These are phyloP conservation scores for Vitis rotundifolia DNA, from an alignment of 164 flowering plant genomes.

Conservation along the genomic window DNA sequence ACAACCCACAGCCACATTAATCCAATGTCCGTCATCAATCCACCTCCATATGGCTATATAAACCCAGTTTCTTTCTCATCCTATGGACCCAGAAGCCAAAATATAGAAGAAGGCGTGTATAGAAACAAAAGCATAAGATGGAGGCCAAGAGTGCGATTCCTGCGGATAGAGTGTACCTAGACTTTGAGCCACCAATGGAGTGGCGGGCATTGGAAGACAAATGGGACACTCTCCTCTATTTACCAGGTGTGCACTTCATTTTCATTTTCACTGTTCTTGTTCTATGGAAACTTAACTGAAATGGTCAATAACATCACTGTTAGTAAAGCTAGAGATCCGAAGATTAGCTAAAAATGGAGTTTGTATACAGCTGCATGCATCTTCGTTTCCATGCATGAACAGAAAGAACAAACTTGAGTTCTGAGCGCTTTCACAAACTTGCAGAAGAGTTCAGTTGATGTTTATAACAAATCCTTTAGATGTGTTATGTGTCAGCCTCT, in stretches of 20 bases:
- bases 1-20: neutral
- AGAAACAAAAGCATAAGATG: neutral
- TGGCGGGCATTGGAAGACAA: conserved; percentile 15
- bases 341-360: no score
- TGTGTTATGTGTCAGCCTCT: no score
- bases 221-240: conserved; percentile 19
- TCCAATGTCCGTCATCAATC: conserved; percentile 1
- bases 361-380: no score
- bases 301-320: no score
- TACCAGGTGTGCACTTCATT: conserved; percentile 20
- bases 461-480: no score
- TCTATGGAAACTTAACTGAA: neutral
- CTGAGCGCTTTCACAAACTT: no score
- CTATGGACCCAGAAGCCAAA: neutral
- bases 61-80: neutral
- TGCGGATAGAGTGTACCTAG: conserved; percentile 10
- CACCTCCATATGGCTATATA: neutral
- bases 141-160: neutral
- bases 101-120: neutral
- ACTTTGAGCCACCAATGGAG: conserved; percentile 22
- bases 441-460: no score
- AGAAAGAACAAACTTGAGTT: no score
- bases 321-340: neutral
- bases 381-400: no score
- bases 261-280: neutral